Base-by-base conservation (phyloP, 2,329 filamentous ascomycete species). In the Pseudocercospora musae region DNA sequence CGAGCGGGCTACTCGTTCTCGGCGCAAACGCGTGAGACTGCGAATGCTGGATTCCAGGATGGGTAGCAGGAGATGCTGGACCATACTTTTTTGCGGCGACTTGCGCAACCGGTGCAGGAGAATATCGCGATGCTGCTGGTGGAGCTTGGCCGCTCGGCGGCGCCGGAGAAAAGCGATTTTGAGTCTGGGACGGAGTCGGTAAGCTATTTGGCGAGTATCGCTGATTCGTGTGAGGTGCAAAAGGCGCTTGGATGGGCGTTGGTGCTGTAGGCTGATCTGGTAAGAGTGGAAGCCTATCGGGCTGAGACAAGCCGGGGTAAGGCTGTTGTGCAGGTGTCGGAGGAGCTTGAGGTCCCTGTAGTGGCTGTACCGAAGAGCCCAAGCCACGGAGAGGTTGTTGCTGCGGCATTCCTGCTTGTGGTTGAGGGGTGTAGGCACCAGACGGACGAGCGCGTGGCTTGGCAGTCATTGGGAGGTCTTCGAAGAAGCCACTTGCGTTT, bases 1-100 rank as follows among this genome's bases (percentile, higher is more conserved):
- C 85, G 15, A 88, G 77, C 15, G 86, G 86, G 72, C 86, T 88
- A n/a, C 85, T 88, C 6, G 85, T 88, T 60, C 86, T 80, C 18
- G 86, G 86, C 46, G 85, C 83, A 72, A 87, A 88, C 3, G 83
- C 79, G 63, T 85, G 78, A 13, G 76, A 60, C 40, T 69, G 67
- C 31, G 48, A 15, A 54, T 54, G 52, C 48, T 67, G 69, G 15
- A 69, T 73, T 76, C 72, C 49, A 71, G 73, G 73, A 59, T 62
- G 57, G 5, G 59, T 50, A 20, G 52, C 10, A 18, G 62, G 59
- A 10, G 37, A 15, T 18, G 77, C 74, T 33, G 78, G 74, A 27
- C 70, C 71, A 64, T 79, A 78, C 33, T 76, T 74, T 59, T 78
- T 75, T 31, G 73, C 58, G 40, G 74, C 69, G 23, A 69, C 69